Evolutionary conservation across 345 rosid genomes (phyloP).

Genomic region (Eucalyptus tenuipes): DNA sequence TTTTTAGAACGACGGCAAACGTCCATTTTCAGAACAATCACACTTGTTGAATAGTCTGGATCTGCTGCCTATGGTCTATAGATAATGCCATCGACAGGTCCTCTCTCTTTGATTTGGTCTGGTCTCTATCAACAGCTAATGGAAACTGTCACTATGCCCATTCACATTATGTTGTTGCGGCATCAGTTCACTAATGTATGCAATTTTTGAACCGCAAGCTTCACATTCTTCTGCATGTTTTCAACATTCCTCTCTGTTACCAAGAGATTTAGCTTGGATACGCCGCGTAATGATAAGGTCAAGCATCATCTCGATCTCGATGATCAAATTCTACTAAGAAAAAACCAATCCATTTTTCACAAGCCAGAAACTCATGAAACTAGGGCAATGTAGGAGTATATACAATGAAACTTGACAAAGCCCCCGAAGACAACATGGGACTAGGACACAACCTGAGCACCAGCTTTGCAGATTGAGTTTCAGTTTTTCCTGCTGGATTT

Average conservation of each 20-base stretch:
- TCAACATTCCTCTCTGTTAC: neutral
- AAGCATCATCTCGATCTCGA: neutral
- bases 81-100: no score
- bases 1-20: no score
- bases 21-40: no score
- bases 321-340: neutral
- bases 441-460: neutral
- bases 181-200: no score
- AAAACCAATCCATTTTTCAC: neutral
- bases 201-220: no score
- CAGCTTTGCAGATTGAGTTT: neutral
- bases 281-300: neutral
- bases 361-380: neutral
- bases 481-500: conserved; percentile 1
- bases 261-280: neutral
- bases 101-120: no score
- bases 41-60: no score
- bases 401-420: neutral
- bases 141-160: no score
- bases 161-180: no score
- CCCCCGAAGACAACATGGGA: neutral
- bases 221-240: no score
- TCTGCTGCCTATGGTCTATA: no score
- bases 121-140: no score
- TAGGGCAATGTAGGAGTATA: neutral